phyloP scores from a whole-genome alignment of 2,329 filamentous ascomycete species.

The Conoideocrella luteorostrata region DNA sequence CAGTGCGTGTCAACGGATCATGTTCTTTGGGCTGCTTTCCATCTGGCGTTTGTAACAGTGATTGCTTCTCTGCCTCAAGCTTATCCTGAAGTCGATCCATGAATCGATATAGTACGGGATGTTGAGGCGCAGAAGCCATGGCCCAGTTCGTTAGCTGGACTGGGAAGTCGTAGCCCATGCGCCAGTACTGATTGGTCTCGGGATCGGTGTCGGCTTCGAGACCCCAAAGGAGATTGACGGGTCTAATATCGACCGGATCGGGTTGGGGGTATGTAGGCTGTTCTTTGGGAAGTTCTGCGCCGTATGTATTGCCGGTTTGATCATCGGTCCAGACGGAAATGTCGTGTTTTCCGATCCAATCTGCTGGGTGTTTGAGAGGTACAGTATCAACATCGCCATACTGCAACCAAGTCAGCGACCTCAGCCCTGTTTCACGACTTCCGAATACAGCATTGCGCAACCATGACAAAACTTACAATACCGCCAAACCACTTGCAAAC shows the following conservation, averaged over 20 bases:
- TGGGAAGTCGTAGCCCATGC: conserved; percentile 20
- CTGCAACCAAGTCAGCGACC: conserved; percentile 1
- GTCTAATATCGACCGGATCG: conserved; percentile 4
- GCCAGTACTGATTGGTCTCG: conserved; percentile 15
- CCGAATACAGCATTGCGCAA: background rate
- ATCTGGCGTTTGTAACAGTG: background rate
- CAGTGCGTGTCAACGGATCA: conserved; percentile 17
- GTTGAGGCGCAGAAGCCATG: conserved; percentile 16
- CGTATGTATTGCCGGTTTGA: conserved; percentile 12
- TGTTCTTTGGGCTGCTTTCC: conserved; percentile 1
- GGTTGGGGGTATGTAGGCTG: background rate
- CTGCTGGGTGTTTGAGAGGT: conserved; percentile 15
- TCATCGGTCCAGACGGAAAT: conserved; percentile 15
- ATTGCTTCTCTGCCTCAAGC: conserved; percentile 9
- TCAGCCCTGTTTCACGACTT: background rate
- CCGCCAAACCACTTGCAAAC: conserved; percentile 18
- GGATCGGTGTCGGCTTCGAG: conserved; percentile 19
- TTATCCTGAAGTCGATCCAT: conserved; percentile 14
- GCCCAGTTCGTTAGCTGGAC: conserved; percentile 20
- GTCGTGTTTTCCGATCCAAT: conserved; percentile 16
- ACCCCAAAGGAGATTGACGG: conserved; percentile 18
- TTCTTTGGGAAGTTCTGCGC: conserved; percentile 1
- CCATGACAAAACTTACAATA: conserved; percentile 13
- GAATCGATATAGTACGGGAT: conserved; percentile 15
- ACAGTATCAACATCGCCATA: conserved; percentile 20